A percentile compares a stretch with the other conserved stretches of the same genome.
Evolutionary conservation across 1,139 yeast species (phyloP).

Genomic region (Neolecta irregularis): DNA sequence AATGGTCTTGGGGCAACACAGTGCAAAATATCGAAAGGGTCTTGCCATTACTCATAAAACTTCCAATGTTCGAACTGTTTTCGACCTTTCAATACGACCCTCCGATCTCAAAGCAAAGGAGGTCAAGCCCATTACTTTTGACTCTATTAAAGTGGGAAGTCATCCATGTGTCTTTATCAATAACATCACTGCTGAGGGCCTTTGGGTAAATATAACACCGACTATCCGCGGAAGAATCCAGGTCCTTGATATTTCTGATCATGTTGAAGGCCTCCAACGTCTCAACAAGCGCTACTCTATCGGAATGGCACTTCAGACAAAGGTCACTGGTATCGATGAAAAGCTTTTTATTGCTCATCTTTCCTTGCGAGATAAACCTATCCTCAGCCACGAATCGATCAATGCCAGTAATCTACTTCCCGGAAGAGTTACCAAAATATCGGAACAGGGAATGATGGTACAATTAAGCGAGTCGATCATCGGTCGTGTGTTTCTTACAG

Average conservation of each 20-base stretch:
- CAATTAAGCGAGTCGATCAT: constrained; percentile 25
- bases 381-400: constrained; percentile 8
- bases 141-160: constrained; percentile 32
- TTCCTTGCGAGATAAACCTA: constrained; percentile 18
- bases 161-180: constrained; percentile 39
- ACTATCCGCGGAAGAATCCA: constrained; percentile 52
- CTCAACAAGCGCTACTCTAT: constrained; percentile 45
- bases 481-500: constrained; percentile 60
- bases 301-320: constrained; percentile 54
- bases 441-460: constrained; percentile 47
- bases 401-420: constrained; percentile 46
- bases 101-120: constrained; percentile 25
- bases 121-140: constrained; percentile 25
- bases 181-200: constrained; percentile 36
- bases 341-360: constrained; percentile 39
- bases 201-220: constrained; percentile 63
- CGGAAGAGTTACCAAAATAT: constrained; percentile 49
- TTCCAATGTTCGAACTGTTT: constrained; percentile 37
- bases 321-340: constrained; percentile 41
- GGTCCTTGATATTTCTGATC: constrained; percentile 44
- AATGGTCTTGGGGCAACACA: constrained; percentile 64
- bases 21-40: constrained; percentile 52
- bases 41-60: constrained; percentile 48
- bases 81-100: constrained; percentile 50
- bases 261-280: constrained; percentile 17